Evolutionary conservation across 495 filamentous ascomycete genomes (phyloP).

Genomic region (Penicillium psychrofluorescens): DNA sequence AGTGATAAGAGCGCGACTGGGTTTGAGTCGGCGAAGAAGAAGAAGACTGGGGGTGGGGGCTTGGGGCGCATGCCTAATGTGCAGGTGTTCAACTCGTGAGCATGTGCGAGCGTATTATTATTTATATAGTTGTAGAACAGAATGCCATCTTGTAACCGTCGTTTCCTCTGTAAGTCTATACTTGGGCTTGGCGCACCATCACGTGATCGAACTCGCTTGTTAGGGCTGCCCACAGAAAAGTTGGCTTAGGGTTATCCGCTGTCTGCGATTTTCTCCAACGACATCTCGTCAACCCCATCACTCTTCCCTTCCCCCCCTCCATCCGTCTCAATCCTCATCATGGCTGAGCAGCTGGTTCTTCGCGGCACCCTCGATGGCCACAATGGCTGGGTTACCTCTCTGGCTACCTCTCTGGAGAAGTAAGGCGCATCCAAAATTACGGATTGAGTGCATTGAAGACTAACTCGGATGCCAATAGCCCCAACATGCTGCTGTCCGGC

Average conservation of each 20-base stretch:
- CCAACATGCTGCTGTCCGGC: constrained; percentile 99
- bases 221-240: background rate
- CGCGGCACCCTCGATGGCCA: constrained; percentile 97
- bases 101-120: background rate
- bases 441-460: constrained; percentile 22
- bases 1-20: constrained; percentile 46
- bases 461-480: constrained; percentile 45
- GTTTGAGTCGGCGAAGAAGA: constrained; percentile 42
- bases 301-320: constrained; percentile 39
- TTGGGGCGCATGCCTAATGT: constrained; percentile 47
- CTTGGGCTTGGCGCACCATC: background rate
- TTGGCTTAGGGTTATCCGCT: constrained; percentile 33
- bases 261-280: constrained; percentile 42
- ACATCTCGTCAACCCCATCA: constrained; percentile 38
- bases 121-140: background rate
- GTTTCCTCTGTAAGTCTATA: background rate
- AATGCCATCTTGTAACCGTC: no score
- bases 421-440: constrained; percentile 40
- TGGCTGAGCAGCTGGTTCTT: constrained; percentile 95
- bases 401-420: constrained; percentile 99
- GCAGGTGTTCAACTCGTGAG: constrained; percentile 37
- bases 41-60: constrained; percentile 38
- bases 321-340: constrained; percentile 47
- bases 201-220: constrained; percentile 9
- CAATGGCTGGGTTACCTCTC: constrained; percentile 64